Base-by-base conservation (phyloP, 169 alveolate species). In the Cryptosporidium muris region DNA sequence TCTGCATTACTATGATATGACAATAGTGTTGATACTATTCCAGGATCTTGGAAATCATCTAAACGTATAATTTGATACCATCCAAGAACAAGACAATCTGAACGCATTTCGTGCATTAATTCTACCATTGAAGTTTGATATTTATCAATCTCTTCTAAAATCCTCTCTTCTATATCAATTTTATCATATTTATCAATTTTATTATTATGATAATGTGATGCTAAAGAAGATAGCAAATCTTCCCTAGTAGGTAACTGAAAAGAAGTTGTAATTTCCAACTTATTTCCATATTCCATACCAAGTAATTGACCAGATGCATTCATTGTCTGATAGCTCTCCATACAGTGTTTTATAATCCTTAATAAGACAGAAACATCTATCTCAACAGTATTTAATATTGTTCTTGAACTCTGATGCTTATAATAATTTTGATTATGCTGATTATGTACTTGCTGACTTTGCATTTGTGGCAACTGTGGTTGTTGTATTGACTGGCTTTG, bases 1-100 rank as follows among this genome's bases (percentile, higher is more conserved):
- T 85, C 81, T 25, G 42, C 45, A 51, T 82, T 64, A 51, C 81
- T 94, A 62, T 93, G 94, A 82, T 93, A 93, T 8, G 85, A 82
- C 9, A 91, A 91, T 54, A 93, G 80, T 51, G 89, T 90, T 43
- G 93, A 95, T 49, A 93, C 90, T 48, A 92, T 89, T 43, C 91
- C 95, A 60, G 88, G 80, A 42, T 93, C 89, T 82, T 91, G 94
- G 65, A 93, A 68, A 60, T 93, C 96, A 38, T 94, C 95, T 45
- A 91, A 88, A 51, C 90, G 89, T n/a, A 91, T 80, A 7, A 95
- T 82, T 81, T 92, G 96, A 81, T 93, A 93, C 96, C 96, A 93
- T 3, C 96, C 96, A 16, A 93, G 91, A n/a, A 94, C 92, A 67
- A 92, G 93, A 81, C 96, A 92, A 74, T 93, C 96, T 51, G 92